Evolutionary conservation across 192 early-diverging fungal species (phyloP).

Genomic region (Funneliformis mosseae): DNA sequence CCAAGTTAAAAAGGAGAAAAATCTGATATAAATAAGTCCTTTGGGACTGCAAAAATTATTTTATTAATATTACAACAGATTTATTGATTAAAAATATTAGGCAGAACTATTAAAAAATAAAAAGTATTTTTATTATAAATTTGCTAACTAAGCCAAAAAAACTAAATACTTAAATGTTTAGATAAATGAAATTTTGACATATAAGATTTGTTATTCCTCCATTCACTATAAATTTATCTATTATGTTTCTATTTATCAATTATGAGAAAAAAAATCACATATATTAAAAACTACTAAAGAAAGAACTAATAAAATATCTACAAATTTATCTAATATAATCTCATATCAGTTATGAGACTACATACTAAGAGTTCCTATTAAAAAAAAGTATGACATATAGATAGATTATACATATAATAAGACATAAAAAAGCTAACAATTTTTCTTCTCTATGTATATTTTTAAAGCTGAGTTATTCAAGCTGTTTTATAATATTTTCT

Average conservation of each 20-base stretch:
- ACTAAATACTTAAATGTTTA: conserved; percentile 7
- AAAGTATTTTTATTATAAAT: conserved; percentile 17
- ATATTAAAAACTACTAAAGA: too few species aligned
- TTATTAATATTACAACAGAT: neutral
- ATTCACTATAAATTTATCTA: conserved; percentile 12
- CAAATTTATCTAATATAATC: too few species aligned
- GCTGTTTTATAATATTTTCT: neutral
- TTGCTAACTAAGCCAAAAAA: neutral
- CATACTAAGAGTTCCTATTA: too few species aligned
- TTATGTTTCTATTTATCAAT: conserved; percentile 9
- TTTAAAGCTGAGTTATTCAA: neutral
- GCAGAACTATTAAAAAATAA: conserved; percentile 7
- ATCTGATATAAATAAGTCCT: too few species aligned
- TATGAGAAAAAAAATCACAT: conserved; percentile 7
- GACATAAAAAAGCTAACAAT: neutral
- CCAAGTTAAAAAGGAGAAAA: too few species aligned
- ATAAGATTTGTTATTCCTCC: conserved; percentile 12
- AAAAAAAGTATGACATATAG: too few species aligned
- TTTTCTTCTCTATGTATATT: neutral
- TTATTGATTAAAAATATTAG: conserved; percentile 10
- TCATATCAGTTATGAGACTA: too few species aligned
- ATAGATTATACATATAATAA: too few species aligned
- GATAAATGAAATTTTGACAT: conserved; percentile 1
- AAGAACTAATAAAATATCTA: too few species aligned
- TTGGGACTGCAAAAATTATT: too few species aligned